phyloP scores from a whole-genome alignment of 2,329 filamentous ascomycete species.

The Pestalotiopsis sp. region DNA sequence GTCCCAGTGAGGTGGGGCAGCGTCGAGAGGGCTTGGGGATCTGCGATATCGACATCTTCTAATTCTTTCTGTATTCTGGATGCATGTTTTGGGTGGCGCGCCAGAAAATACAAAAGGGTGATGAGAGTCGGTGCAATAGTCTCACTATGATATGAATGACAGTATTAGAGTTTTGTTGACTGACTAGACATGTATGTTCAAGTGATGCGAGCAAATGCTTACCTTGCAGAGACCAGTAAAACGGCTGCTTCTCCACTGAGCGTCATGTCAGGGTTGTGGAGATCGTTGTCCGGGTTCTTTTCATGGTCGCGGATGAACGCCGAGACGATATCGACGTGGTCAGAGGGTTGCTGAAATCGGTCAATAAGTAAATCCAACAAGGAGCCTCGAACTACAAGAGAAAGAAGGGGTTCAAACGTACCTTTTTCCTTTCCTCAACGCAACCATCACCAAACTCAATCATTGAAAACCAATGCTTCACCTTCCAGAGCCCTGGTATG shows the following conservation, averaged over 20 bases:
- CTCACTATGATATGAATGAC: not conserved
- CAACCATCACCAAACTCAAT: not conserved
- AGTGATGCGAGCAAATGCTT: not conserved
- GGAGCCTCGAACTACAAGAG: too few relatives aligned
- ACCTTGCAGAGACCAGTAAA: not conserved
- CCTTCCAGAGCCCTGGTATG: not conserved
- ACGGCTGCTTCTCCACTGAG: not conserved
- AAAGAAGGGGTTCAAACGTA: not conserved
- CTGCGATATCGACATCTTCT: not conserved
- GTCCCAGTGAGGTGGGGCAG: not conserved
- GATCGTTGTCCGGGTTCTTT: not conserved
- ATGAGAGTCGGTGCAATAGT: not conserved
- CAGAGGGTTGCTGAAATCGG: not conserved
- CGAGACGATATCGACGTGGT: not conserved
- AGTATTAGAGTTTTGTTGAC: too few relatives aligned
- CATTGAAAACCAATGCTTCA: not conserved
- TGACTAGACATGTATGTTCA: not conserved
- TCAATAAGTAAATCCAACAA: too few relatives aligned
- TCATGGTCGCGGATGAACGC: not conserved
- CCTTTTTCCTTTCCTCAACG: not conserved
- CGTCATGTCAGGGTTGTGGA: not conserved
- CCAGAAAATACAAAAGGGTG: not conserved
- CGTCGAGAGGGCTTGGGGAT: not conserved
- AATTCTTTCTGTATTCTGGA: not conserved
- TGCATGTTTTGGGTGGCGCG: not conserved